These are phyloP conservation scores for Parathielavia hyrcaniae DNA, from an alignment of 495 filamentous ascomycete species.

Conservation along the genomic window DNA sequence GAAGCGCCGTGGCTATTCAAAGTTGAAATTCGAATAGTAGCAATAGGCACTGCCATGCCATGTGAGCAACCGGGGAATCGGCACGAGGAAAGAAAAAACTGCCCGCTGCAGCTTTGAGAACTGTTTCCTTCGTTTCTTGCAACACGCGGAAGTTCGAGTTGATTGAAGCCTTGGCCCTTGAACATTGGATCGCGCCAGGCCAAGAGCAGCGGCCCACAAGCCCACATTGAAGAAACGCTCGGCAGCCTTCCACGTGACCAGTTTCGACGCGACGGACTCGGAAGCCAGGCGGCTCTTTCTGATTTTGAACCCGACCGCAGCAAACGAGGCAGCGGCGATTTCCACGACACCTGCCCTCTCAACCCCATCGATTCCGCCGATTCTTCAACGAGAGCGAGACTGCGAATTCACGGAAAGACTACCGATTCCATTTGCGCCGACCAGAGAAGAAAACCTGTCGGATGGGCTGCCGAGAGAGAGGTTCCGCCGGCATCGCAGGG, in stretches of 20 bases:
- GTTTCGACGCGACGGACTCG: conserved; percentile 22
- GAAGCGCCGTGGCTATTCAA: background rate
- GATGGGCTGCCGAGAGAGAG: conserved; percentile 24
- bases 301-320: conserved; percentile 17
- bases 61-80: no score
- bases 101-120: background rate
- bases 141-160: background rate
- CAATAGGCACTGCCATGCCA: conserved; percentile 9
- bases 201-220: background rate
- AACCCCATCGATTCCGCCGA: conserved; percentile 11
- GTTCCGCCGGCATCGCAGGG: conserved; percentile 28
- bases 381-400: background rate
- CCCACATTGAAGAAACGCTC: background rate
- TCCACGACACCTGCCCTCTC: conserved; percentile 8
- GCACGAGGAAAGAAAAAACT: no score
- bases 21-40: background rate
- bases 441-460: conserved; percentile 10
- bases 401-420: conserved; percentile 2
- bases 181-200: no score
- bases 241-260: conserved; percentile 16
- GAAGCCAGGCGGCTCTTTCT: conserved; percentile 9
- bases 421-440: background rate
- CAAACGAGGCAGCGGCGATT: background rate
- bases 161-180: no score
- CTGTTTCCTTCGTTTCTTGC: background rate